These are phyloP conservation scores for Gracilaria domingensis DNA, from an alignment of 23 red algal genomes.

Conservation along the genomic window DNA sequence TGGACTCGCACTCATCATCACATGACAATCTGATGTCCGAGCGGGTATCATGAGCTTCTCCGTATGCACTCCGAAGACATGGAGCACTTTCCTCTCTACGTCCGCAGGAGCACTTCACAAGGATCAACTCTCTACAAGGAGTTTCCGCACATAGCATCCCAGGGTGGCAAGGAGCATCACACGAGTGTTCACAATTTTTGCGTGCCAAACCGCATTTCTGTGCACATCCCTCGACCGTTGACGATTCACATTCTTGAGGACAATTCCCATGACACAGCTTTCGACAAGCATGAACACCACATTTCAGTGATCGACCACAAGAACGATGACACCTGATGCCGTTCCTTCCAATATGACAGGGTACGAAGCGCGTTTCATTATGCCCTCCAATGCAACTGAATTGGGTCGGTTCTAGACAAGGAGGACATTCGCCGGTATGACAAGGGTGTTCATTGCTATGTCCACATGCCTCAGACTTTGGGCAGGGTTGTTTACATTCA, in stretches of 20 bases:
- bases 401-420: conserved; percentile 54
- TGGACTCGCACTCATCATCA: conserved; percentile 73
- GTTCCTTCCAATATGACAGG: conserved; percentile 61
- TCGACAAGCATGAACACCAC: conserved; percentile 78
- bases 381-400: conserved; percentile 80
- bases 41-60: conserved; percentile 12
- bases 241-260: conserved; percentile 58
- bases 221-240: conserved; percentile 50
- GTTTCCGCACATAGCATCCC: conserved; percentile 63
- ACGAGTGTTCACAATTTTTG: conserved; percentile 71
- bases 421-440: conserved; percentile 79
- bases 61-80: conserved; percentile 51
- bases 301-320: conserved; percentile 73
- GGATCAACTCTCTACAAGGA: conserved; percentile 52
- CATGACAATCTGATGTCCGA: conserved; percentile 65
- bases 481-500: conserved; percentile 56
- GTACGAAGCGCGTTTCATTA: conserved; percentile 64
- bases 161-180: conserved; percentile 68
- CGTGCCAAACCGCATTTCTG: conserved; percentile 57
- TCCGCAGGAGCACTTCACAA: conserved; percentile 75
- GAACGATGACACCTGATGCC: conserved; percentile 61
- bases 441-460: conserved; percentile 66
- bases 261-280: conserved; percentile 71
- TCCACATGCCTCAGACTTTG: conserved; percentile 46
- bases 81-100: conserved; percentile 53